These are phyloP conservation scores for Colletotrichum neosansevieriae DNA, from an alignment of 2,329 filamentous ascomycete species.

Conservation along the genomic window DNA sequence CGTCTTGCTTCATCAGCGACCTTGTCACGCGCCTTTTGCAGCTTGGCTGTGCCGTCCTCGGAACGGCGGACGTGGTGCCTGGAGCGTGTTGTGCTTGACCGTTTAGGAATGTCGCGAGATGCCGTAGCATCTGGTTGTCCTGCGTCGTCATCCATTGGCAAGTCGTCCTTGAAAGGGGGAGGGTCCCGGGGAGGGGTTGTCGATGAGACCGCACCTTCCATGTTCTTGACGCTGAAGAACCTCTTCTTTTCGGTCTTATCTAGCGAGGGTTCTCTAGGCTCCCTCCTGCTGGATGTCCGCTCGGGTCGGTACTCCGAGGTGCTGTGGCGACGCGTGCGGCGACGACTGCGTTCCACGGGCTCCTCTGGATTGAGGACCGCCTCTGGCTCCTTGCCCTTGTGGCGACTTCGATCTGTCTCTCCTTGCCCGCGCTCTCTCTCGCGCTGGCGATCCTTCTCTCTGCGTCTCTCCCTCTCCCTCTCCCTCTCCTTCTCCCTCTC, in stretches of 20 bases:
- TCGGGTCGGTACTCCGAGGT: conserved; percentile 48
- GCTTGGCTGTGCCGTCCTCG: conserved; percentile 45
- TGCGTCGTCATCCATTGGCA: conserved; percentile 38
- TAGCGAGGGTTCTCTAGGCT: conserved; percentile 43
- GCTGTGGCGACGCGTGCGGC: conserved; percentile 56
- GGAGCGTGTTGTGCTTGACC: conserved; percentile 48
- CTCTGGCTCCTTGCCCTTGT: conserved; percentile 52
- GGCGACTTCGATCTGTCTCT: conserved; percentile 37
- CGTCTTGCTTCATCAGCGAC: conserved; percentile 36
- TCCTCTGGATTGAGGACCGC: conserved; percentile 31
- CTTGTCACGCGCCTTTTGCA: conserved; percentile 44
- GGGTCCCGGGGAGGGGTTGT: conserved; percentile 41
- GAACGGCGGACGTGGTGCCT: conserved; percentile 46
- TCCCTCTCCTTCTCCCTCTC: conserved; percentile 26
- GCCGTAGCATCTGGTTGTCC: conserved; percentile 44
- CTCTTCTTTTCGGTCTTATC: conserved; percentile 50
- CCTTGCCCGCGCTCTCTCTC: conserved; percentile 17
- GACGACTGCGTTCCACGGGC: conserved; percentile 47
- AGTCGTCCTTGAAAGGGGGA: conserved; percentile 41
- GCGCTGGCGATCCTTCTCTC: conserved; percentile 30
- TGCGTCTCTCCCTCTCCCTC: conserved; percentile 41
- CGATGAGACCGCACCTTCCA: conserved; percentile 49
- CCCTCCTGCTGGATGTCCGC: conserved; percentile 44
- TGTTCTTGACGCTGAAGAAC: conserved; percentile 57
- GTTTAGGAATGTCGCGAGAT: conserved; percentile 47